Evolutionary conservation across 148 eudicot genomes (phyloP), one percentile per base, ranked within the genome.

Genomic region (Polygonum maritimum): DNA sequence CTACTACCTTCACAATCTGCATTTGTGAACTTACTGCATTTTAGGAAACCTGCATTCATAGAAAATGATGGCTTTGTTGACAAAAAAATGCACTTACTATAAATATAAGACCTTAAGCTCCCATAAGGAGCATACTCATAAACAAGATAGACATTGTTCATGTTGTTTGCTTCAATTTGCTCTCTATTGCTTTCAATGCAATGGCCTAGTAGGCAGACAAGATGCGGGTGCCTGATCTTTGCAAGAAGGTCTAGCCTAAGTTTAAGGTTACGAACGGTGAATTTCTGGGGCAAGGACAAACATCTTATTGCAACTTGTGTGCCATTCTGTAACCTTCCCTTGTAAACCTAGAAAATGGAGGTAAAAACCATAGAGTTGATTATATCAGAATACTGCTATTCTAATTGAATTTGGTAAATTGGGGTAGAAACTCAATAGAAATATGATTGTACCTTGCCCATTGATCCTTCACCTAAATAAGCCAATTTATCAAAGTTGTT

Each of bases 191-290:
- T 67, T 15, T 85, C 83, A 39, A 91, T 87, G 86, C 96, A 87
- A 81, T 86, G 86, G 12, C 96, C 96, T 72, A 91, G 74, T 18
- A 91, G 87, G 82, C 89, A 87, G 76, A 88, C 92, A 75, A 91
- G 78, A 79, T 91, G 82, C 41, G 81, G 88, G 76, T 91, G 90
- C 15, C 91, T 86, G 75, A 89, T 85, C 83, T 86, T 89, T 73
- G 91, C 90, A 80, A 91, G 77, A 44, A 91, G 81, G 77, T 91
- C 91, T 80, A 91, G 49, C 81, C 96, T 78, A 52, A 91, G 87
- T 57, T 88, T 91, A 45, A 88, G 91, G 55, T 89, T 89, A 38
- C 91, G 76, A 67, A 80, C 74, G 21, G 91, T 87, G 74, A 78
- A 87, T 52, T 82, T 87, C 35, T 76, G 85, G 7, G 91, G 82